Evolutionary conservation across 352 stramenopile species (phyloP), one percentile per base, ranked within the genome.

Genomic region (Halophytophthora polymorphica): DNA sequence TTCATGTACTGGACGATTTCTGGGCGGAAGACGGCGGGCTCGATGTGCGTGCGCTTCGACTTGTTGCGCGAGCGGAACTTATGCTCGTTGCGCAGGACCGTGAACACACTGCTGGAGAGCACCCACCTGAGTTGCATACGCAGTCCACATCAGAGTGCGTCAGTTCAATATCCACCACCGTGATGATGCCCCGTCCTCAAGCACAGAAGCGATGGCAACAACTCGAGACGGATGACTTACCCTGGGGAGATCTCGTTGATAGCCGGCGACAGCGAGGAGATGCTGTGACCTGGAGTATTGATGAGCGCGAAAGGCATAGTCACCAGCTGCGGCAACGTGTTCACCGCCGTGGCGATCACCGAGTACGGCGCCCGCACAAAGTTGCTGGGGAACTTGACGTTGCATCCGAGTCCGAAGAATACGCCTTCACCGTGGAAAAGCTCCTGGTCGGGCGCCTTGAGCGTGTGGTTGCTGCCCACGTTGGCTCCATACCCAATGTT

Each of bases 401-500:
- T 92, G 56, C 75, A 95, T 8, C 81, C 85, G 7, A 99, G 71
- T 0, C 96, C 96, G 67, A 96, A 99, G 69, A 99, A 99, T 21
- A 96, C 61, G 41, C 96, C 96, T 66, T 99, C 96, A 2, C 95
- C 96, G 0, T 83, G 78, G 36, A 92, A 82, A 2, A 95, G 73
- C 66, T 99, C 96, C 67, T 95, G 84, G 51, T 95, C 84, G 0
- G 84, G 84, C 0, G 81, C 82, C 44, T 92, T 93, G n/a, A 95
- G 61, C 38, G 96, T 99, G 68, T 99, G 96, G 66, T 99, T 99
- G 50, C 88, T 98, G 37, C 96, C 96, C 21, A 98, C 91, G 58
- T 98, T 98, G 42, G 91, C 93, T 23, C 93, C 93, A 46, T 97
- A 98, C 14, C 85, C 89, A 36, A 98, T 69, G 53, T 98, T 98